These are phyloP conservation scores for Xylaria sp. DNA, from an alignment of 2,329 filamentous ascomycete genomes.

Conservation along the genomic window DNA sequence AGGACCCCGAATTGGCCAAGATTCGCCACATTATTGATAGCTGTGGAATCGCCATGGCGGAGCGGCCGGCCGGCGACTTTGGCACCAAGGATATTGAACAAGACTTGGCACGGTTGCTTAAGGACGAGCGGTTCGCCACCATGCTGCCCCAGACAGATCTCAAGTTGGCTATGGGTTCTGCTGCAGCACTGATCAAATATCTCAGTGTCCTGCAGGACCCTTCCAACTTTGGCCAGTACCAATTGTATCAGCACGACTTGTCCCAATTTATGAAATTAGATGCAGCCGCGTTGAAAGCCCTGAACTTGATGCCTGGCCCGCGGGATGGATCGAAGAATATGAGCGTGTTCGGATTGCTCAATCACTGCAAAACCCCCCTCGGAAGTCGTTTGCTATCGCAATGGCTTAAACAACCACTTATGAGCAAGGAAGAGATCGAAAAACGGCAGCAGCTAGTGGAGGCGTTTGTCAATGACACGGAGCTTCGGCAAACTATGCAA, in stretches of 20 bases:
- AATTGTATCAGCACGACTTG: slow-evolving; percentile 95
- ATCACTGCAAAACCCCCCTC: slow-evolving; percentile 97
- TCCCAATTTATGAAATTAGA: slow-evolving; percentile 99
- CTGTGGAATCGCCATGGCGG: slow-evolving; percentile 89
- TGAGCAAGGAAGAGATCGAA: slow-evolving; percentile 90
- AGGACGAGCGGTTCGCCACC: slow-evolving; percentile 82
- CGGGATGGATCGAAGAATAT: slow-evolving; percentile 96
- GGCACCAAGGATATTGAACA: slow-evolving; percentile 94
- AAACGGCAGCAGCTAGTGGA: slow-evolving; percentile 93
- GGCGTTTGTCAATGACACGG: slow-evolving; percentile 92
- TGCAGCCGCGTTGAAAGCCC: slow-evolving; percentile 89
- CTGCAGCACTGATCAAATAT: slow-evolving; percentile 93
- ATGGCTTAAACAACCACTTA: slow-evolving; percentile 97
- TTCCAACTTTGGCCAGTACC: slow-evolving; percentile 96
- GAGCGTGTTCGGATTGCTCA: slow-evolving; percentile 93
- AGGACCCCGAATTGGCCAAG: slow-evolving; percentile 89
- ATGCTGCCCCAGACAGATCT: slow-evolving; percentile 89
- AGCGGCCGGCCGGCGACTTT: slow-evolving; percentile 81
- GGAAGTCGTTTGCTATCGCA: slow-evolving; percentile 91
- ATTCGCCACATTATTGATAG: slow-evolving; percentile 89
- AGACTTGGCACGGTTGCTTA: slow-evolving; percentile 85
- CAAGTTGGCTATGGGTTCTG: slow-evolving; percentile 95
- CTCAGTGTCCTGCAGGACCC: slow-evolving; percentile 88
- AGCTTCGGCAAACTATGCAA: slow-evolving; percentile 94
- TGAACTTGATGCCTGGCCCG: slow-evolving; percentile 96